These are phyloP conservation scores for Neodidymelliopsis sp. DNA, from an alignment of 2,329 filamentous ascomycete species.

Conservation along the genomic window DNA sequence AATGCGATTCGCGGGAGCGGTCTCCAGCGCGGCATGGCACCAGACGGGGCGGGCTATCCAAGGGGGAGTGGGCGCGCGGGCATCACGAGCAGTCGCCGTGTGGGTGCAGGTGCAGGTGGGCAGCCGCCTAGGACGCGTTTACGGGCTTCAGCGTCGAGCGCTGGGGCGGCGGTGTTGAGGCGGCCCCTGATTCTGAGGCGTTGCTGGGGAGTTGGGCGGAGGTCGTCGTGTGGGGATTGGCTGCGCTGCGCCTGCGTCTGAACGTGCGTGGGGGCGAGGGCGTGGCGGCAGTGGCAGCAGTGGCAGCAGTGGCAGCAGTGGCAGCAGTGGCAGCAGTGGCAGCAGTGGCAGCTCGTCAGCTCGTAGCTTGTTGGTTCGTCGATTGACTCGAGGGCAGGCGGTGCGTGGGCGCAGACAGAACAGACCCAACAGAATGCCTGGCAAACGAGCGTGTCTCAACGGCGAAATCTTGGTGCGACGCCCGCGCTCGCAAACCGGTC, in stretches of 20 bases:
- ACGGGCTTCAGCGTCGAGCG: slow-evolving; percentile 2
- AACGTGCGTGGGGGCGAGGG: neutral
- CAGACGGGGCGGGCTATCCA: slow-evolving; percentile 40
- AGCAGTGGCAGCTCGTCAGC: slow-evolving; percentile 3
- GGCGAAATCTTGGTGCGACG: slow-evolving; percentile 6
- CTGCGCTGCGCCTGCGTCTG: neutral
- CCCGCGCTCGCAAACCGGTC: neutral
- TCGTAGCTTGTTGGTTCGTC: neutral
- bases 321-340: slow-evolving; percentile 6
- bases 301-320: slow-evolving; percentile 6
- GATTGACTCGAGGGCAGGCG: slow-evolving; percentile 1
- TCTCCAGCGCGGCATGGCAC: slow-evolving; percentile 73
- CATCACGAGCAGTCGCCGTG: slow-evolving; percentile 39
- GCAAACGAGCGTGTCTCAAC: neutral
- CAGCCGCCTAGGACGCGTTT: neutral
- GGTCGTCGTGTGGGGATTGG: slow-evolving; percentile 12
- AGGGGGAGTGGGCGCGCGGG: slow-evolving; percentile 33
- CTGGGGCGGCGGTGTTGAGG: slow-evolving; percentile 3
- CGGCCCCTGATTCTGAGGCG: slow-evolving; percentile 13
- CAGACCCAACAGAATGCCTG: too few relatives aligned
- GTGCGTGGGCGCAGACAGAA: neutral
- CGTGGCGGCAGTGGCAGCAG: slow-evolving; percentile 3
- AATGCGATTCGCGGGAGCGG: slow-evolving; percentile 97
- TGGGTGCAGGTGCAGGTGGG: neutral
- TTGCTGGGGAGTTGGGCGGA: slow-evolving; percentile 5